Evolutionary conservation across 1,284 basidiomycete species (phyloP).

Genomic region (Limonomyces culmigenus): DNA sequence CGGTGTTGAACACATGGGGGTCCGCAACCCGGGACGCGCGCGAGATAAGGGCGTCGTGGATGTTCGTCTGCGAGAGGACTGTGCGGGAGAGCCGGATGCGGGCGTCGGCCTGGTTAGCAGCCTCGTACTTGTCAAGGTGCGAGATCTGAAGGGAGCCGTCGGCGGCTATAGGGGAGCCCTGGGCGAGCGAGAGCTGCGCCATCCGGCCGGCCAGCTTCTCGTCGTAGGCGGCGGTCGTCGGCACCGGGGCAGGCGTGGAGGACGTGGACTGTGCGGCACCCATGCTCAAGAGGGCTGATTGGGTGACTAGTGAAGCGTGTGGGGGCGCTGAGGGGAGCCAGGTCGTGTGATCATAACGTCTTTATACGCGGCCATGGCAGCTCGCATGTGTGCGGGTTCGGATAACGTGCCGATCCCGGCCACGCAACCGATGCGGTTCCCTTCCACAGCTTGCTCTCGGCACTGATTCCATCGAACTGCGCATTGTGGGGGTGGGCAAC

Average conservation of each 20-base stretch:
- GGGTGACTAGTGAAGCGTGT: too few species aligned
- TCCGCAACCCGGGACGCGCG: constrained; percentile 51
- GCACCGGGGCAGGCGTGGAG: not conserved
- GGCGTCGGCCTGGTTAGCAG: constrained; percentile 32
- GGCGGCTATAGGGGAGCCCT: constrained; percentile 13
- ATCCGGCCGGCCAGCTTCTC: not conserved
- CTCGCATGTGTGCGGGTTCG: too few species aligned
- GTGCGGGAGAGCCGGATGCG: constrained; percentile 68
- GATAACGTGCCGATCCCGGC: too few species aligned
- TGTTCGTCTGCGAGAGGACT: constrained; percentile 62
- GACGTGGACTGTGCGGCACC: too few species aligned
- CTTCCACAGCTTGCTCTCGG: too few species aligned
- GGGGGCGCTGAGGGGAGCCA: too few species aligned
- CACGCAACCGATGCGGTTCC: too few species aligned
- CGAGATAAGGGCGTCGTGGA: constrained; percentile 46
- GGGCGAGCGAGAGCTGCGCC: not conserved
- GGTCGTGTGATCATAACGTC: too few species aligned
- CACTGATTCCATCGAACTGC: too few species aligned
- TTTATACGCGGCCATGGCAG: too few species aligned
- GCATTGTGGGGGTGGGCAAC: too few species aligned
- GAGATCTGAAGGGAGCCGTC: constrained; percentile 43
- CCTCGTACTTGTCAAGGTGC: constrained; percentile 52
- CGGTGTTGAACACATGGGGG: constrained; percentile 72
- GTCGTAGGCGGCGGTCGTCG: not conserved
- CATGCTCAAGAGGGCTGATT: too few species aligned